phyloP scores from a whole-genome alignment of 2,329 filamentous ascomycete genomes.

The Venturia pyrina region DNA sequence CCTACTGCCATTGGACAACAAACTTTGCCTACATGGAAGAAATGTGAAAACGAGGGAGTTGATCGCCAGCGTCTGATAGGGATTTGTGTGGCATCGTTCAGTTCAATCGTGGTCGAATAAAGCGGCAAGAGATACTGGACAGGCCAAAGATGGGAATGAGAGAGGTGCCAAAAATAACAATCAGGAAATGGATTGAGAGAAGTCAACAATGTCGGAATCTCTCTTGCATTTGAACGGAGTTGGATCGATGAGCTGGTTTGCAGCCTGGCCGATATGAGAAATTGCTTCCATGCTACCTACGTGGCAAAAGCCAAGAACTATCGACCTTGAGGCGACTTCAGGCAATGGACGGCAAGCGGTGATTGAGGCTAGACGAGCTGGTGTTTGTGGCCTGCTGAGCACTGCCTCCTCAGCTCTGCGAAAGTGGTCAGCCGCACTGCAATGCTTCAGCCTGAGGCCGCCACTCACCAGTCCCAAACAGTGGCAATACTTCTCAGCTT shows the following conservation, averaged over 20 bases:
- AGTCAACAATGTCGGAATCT: background rate
- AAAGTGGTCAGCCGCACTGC: background rate
- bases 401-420: background rate
- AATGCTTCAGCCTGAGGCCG: background rate
- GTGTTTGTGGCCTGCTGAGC: background rate
- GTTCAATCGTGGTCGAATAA: no score
- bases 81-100: no score
- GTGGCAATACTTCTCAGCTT: background rate
- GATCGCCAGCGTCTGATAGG: no score
- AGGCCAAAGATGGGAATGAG: background rate
- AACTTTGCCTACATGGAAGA: background rate
- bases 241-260: background rate
- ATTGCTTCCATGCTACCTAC: no score
- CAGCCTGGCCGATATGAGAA: background rate
- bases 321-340: no score
- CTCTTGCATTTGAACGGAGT: background rate
- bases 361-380: no score
- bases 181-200: background rate
- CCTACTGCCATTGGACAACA: background rate
- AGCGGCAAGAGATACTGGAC: no score
- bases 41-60: background rate
- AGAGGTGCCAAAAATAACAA: background rate
- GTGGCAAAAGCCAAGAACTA: no score
- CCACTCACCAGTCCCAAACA: background rate
- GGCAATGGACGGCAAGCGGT: no score